Evolutionary conservation across 2,329 filamentous ascomycete species (phyloP).

Genomic region (Colletotrichum sp.): DNA sequence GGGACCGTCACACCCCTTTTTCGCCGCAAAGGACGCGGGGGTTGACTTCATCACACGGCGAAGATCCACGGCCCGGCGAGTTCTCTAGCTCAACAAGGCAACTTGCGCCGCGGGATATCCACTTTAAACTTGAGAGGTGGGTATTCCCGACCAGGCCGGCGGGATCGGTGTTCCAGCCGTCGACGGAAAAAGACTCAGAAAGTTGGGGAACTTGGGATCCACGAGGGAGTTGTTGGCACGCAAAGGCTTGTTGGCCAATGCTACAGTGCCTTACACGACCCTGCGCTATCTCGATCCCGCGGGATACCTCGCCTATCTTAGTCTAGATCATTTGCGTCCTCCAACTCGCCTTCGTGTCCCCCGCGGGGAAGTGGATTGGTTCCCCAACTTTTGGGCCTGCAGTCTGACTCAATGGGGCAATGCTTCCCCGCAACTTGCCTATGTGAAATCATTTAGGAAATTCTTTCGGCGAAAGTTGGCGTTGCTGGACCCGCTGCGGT

Average conservation of each 20-base stretch:
- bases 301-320: constrained; percentile 7
- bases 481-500: not conserved
- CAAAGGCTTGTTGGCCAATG: not conserved
- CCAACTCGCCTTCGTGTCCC: not conserved
- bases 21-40: not conserved
- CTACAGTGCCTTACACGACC: not conserved
- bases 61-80: not conserved
- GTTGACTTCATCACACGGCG: not conserved
- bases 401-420: not conserved
- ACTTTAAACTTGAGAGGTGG: not conserved
- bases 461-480: not conserved
- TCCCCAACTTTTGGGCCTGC: not conserved
- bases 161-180: not conserved
- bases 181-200: not conserved
- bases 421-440: not conserved
- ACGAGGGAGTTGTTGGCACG: not conserved
- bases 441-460: not conserved
- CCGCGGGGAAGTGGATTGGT: constrained; percentile 17
- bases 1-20: not conserved
- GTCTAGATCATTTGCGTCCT: not conserved
- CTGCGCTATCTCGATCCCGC: not conserved
- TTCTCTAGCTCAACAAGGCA: not conserved
- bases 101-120: not conserved
- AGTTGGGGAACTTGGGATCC: not conserved
- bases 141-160: not conserved